Evolutionary conservation across 306 rosid species (phyloP).

Genomic region (Gastrolobium bilobum): DNA sequence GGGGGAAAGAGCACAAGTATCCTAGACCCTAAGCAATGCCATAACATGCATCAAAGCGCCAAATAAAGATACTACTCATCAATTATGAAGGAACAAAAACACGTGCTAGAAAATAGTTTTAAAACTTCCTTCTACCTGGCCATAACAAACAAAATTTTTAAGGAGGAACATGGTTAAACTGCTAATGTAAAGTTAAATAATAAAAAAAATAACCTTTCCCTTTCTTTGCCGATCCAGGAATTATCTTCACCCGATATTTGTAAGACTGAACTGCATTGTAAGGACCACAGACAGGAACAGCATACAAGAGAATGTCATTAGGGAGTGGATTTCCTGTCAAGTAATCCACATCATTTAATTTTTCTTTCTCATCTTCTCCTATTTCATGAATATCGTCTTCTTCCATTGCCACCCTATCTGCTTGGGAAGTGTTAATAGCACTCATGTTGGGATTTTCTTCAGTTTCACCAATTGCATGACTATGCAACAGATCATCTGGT

Average conservation of each 20-base stretch:
- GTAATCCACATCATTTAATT: slow-evolving; percentile 90
- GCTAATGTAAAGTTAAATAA: slow-evolving; percentile 20
- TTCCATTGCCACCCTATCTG: slow-evolving; percentile 85
- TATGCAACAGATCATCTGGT: slow-evolving; percentile 51
- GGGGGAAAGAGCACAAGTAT: background rate
- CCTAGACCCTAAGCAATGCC: background rate
- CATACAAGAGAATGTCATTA: slow-evolving; percentile 86
- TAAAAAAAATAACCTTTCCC: slow-evolving; percentile 77
- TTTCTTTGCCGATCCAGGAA: slow-evolving; percentile 89
- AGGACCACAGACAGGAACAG: slow-evolving; percentile 95
- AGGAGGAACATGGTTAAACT: slow-evolving; percentile 28
- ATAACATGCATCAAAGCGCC: background rate
- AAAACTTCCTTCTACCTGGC: background rate
- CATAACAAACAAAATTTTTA: background rate
- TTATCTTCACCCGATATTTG: slow-evolving; percentile 91
- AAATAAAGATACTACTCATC: background rate
- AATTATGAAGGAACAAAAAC: background rate
- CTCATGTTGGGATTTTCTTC: slow-evolving; percentile 53
- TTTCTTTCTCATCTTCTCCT: slow-evolving; percentile 95
- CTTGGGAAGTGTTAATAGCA: slow-evolving; percentile 53
- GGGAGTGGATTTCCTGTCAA: slow-evolving; percentile 95
- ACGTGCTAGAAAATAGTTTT: background rate
- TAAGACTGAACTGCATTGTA: slow-evolving; percentile 87
- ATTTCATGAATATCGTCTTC: slow-evolving; percentile 97
- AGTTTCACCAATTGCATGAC: slow-evolving; percentile 59